phyloP scores from a whole-genome alignment of 352 stramenopile genomes.

The Salisapilia sapeloensis region DNA sequence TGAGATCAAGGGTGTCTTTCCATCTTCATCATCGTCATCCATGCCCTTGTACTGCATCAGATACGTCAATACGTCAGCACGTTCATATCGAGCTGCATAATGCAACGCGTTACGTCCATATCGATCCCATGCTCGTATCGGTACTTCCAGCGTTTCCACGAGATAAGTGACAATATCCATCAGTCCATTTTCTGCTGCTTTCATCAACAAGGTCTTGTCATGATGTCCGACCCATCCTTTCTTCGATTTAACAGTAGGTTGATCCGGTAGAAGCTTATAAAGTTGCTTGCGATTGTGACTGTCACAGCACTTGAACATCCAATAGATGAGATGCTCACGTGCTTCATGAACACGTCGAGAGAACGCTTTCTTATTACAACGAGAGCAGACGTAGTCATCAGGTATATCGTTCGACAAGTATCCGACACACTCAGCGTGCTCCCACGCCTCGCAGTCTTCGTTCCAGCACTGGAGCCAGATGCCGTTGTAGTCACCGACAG shows the following conservation, averaged over 20 bases:
- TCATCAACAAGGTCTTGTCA: constrained; percentile 28
- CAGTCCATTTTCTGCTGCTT: constrained; percentile 21
- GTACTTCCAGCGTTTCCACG: constrained; percentile 16
- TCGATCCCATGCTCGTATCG: constrained; percentile 27
- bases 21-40: too few species aligned
- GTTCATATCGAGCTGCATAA: constrained; percentile 21
- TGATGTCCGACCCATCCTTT: constrained; percentile 5
- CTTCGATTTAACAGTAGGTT: background rate
- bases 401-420: constrained; percentile 9
- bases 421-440: constrained; percentile 59
- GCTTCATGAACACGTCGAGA: constrained; percentile 21
- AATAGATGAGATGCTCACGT: constrained; percentile 25
- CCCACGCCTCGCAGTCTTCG: constrained; percentile 38
- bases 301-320: constrained; percentile 54
- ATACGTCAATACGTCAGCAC: too few species aligned
- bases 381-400: background rate
- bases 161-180: constrained; percentile 18
- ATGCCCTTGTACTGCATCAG: too few species aligned
- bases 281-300: constrained; percentile 32
- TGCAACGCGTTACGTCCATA: constrained; percentile 34
- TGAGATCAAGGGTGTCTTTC: too few species aligned
- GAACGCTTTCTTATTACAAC: constrained; percentile 3
- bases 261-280: constrained; percentile 20
- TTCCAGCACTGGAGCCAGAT: constrained; percentile 56
- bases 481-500: constrained; percentile 27